These are phyloP conservation scores for Rostrohypoxylon terebratum DNA, from an alignment of 495 filamentous ascomycete species.

Conservation along the genomic window DNA sequence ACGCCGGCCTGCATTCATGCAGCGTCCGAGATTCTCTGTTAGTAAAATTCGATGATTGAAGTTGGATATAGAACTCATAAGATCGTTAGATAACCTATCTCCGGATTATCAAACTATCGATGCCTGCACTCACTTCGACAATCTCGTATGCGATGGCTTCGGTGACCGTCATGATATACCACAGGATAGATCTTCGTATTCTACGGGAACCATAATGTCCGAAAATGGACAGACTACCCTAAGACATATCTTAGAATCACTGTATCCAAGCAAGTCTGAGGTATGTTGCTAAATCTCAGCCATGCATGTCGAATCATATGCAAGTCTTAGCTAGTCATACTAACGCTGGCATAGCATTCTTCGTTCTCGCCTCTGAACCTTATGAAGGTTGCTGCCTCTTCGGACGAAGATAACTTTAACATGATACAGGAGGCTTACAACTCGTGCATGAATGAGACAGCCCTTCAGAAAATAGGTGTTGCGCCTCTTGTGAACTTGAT, in stretches of 20 bases:
- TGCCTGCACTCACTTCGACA: slow-evolving; percentile 76
- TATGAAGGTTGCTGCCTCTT: slow-evolving; percentile 44
- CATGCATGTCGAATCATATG: background rate
- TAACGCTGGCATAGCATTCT: slow-evolving; percentile 54
- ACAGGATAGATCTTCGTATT: slow-evolving; percentile 70
- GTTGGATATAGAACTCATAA: slow-evolving; percentile 20
- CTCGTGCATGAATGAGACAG: slow-evolving; percentile 71
- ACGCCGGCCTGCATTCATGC: slow-evolving; percentile 69
- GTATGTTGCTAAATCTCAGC: slow-evolving; percentile 26
- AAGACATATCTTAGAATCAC: slow-evolving; percentile 72
- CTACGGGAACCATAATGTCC: slow-evolving; percentile 68
- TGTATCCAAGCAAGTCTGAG: slow-evolving; percentile 60
- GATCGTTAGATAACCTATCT: slow-evolving; percentile 64
- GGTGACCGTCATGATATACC: slow-evolving; percentile 73
- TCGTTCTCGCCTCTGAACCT: slow-evolving; percentile 59
- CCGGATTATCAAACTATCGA: slow-evolving; percentile 73
- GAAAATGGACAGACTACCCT: slow-evolving; percentile 70
- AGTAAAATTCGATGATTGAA: slow-evolving; percentile 24
- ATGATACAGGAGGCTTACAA: slow-evolving; percentile 72
- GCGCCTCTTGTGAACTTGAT: slow-evolving; percentile 65
- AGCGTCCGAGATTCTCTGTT: slow-evolving; percentile 72
- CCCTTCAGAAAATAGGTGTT: slow-evolving; percentile 65
- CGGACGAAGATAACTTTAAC: slow-evolving; percentile 72
- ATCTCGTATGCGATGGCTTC: slow-evolving; percentile 76
- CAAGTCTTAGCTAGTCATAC: background rate